Percentiles rank a stretch among this genome's conserved stretches.
These are phyloP conservation scores for Mycena sp. DNA, from an alignment of 1,284 basidiomycete genomes.

Conservation along the genomic window DNA sequence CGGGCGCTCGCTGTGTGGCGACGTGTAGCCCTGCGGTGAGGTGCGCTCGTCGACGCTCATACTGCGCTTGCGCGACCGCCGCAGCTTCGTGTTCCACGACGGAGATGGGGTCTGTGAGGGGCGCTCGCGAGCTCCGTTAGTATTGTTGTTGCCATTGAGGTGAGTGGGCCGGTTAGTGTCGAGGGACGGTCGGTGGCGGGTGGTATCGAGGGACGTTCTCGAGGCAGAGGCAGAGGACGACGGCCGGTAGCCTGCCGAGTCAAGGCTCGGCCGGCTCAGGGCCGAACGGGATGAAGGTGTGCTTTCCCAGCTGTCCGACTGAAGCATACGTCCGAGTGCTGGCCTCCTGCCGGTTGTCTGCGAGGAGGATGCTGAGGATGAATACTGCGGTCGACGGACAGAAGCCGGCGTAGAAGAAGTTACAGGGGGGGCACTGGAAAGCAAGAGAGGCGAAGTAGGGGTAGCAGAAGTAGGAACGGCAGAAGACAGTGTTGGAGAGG, in stretches of 20 bases:
- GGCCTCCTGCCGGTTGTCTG: constrained; percentile 12
- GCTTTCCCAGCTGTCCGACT: constrained; percentile 21
- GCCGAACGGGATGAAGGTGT: constrained; percentile 16
- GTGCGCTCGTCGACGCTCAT: constrained; percentile 64
- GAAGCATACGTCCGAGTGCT: constrained; percentile 24
- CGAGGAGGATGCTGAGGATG: constrained; percentile 2
- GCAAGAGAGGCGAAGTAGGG: constrained; percentile 38
- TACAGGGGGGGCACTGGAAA: constrained; percentile 43
- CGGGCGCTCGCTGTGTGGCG: constrained; percentile 68
- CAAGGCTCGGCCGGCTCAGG: constrained; percentile 25
- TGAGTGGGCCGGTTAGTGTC: constrained; percentile 36
- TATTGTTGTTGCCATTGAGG: constrained; percentile 36
- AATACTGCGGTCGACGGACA: constrained; percentile 19
- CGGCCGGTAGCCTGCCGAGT: constrained; percentile 17
- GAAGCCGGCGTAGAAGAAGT: constrained; percentile 25
- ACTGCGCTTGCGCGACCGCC: constrained; percentile 62
- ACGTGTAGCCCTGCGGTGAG: constrained; percentile 8
- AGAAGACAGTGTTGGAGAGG: constrained; percentile 17
- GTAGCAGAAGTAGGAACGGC: constrained; percentile 57
- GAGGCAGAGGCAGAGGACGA: constrained; percentile 16
- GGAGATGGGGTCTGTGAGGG: constrained; percentile 31
- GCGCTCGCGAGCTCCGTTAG: constrained; percentile 35
- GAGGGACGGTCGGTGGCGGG: constrained; percentile 20
- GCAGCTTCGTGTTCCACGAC: constrained; percentile 40
- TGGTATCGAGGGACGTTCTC: constrained; percentile 23